Percentiles rank a stretch among this genome's conserved stretches.
These are phyloP conservation scores for Verticillium alfalfae DNA, from an alignment of 2,329 filamentous ascomycete species.

Conservation along the genomic window DNA sequence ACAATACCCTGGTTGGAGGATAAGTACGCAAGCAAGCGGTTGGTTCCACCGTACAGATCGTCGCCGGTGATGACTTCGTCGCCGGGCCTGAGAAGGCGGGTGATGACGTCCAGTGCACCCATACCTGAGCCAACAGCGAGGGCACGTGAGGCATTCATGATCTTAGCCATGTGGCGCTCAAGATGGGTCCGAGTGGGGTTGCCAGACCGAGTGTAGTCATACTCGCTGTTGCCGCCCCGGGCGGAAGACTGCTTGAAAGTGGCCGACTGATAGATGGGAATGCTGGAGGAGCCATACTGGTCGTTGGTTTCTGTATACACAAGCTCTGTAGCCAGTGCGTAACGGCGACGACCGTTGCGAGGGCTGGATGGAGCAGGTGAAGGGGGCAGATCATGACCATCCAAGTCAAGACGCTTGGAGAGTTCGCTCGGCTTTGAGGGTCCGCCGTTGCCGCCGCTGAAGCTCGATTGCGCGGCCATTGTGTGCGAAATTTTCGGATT, in stretches of 20 bases:
- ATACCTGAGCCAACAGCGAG: slow-evolving; percentile 95
- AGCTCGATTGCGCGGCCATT: slow-evolving; percentile 11
- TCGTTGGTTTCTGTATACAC: slow-evolving; percentile 95
- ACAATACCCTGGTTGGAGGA: slow-evolving; percentile 84
- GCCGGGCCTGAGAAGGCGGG: slow-evolving; percentile 79
- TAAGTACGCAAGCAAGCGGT: slow-evolving; percentile 88
- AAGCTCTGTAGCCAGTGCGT: slow-evolving; percentile 90
- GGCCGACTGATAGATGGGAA: slow-evolving; percentile 96
- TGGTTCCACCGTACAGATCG: slow-evolving; percentile 92
- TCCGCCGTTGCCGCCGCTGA: not conserved
- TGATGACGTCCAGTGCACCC: slow-evolving; percentile 96
- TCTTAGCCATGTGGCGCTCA: slow-evolving; percentile 95
- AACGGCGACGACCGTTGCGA: slow-evolving; percentile 71
- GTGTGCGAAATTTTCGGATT: not conserved
- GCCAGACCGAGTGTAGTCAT: slow-evolving; percentile 96
- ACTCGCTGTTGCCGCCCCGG: slow-evolving; percentile 73
- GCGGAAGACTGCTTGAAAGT: slow-evolving; percentile 94
- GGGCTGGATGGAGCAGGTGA: slow-evolving; percentile 93
- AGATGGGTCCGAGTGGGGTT: slow-evolving; percentile 96
- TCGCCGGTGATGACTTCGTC: slow-evolving; percentile 97
- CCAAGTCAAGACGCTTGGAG: slow-evolving; percentile 63
- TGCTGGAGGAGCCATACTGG: slow-evolving; percentile 93
- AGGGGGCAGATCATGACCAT: slow-evolving; percentile 80
- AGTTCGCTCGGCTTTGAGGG: slow-evolving; percentile 22
- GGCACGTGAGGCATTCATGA: slow-evolving; percentile 91